Conservation (phyloP, 176 grass and related monocot species). For the Bonia amplexicaulis region DNA sequence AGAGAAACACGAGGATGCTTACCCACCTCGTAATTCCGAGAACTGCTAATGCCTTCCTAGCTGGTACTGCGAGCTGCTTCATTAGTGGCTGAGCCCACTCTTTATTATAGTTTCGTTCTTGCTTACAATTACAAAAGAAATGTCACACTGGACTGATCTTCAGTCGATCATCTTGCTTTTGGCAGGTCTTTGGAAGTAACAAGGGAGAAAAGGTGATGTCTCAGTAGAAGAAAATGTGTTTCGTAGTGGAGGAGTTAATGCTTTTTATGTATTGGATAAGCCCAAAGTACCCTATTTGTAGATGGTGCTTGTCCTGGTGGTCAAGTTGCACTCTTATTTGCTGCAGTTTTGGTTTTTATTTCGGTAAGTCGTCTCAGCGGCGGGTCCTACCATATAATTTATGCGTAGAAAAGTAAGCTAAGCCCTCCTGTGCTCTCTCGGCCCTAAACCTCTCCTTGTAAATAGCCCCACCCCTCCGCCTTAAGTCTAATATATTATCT, state of each 20-base stretch:
- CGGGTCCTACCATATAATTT: constrained; percentile 37
- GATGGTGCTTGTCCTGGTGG: constrained; percentile 33
- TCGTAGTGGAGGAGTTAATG: constrained; percentile 31
- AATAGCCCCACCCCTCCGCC: constrained; percentile 20
- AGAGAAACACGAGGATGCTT: constrained; percentile 38
- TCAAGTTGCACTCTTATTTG: constrained; percentile 31
- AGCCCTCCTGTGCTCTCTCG: neutral
- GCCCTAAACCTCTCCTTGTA: constrained; percentile 33
- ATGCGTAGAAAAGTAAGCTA: constrained; percentile 36
- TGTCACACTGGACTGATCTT: neutral
- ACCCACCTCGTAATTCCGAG: constrained; percentile 49
- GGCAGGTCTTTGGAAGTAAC: constrained; percentile 40
- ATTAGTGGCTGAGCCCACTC: neutral
- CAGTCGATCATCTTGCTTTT: neutral
- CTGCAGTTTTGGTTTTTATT: constrained; percentile 52
- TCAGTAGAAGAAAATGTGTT: neutral
- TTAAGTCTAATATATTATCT: constrained; percentile 32
- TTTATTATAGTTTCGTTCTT: neutral
- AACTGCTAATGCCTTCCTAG: constrained; percentile 43
- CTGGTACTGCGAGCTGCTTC: neutral
- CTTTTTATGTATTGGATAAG: constrained; percentile 42
- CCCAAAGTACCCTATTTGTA: constrained; percentile 41
- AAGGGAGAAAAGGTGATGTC: constrained; percentile 15
- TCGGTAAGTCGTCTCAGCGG: constrained; percentile 11
- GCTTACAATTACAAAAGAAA: neutral